Evolutionary conservation across 2,329 filamentous ascomycete genomes (phyloP).

Genomic region (Pseudogymnoascus sp.): DNA sequence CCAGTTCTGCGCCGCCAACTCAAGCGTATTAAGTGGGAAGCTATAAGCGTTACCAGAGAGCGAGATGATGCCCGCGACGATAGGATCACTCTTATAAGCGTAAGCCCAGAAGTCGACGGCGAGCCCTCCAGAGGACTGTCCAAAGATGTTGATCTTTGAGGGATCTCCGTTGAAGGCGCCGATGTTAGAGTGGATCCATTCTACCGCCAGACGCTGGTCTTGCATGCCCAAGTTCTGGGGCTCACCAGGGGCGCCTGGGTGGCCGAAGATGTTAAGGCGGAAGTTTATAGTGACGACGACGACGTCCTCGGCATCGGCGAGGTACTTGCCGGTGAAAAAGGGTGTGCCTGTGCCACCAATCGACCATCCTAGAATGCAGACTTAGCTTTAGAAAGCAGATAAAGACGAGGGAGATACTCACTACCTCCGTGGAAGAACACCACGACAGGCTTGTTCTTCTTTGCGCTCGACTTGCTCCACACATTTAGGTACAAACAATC

Average conservation of each 20-base stretch:
- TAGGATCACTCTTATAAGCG: conserved; percentile 18
- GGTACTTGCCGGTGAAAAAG: conserved; percentile 4
- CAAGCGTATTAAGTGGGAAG: conserved; percentile 11
- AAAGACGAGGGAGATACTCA: not conserved
- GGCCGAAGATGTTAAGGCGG: conserved; percentile 10
- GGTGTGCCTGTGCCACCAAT: not conserved
- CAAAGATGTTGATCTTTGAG: conserved; percentile 42
- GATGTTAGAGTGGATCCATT: conserved; percentile 46
- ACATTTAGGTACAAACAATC: conserved; percentile 12
- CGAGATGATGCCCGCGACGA: conserved; percentile 19
- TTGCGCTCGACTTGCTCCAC: not conserved
- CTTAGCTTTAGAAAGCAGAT: not conserved
- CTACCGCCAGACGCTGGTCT: conserved; percentile 42
- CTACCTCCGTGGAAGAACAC: not conserved
- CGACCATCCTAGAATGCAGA: not conserved
- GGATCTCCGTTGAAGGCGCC: conserved; percentile 44
- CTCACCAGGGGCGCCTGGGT: not conserved
- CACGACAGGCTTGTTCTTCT: not conserved
- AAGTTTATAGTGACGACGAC: conserved; percentile 19
- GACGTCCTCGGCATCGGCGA: conserved; percentile 15
- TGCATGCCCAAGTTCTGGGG: conserved; percentile 43
- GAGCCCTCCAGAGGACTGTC: conserved; percentile 45
- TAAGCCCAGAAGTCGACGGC: conserved; percentile 12
- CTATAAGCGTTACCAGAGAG: conserved; percentile 19
- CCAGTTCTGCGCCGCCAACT: conserved; percentile 12